Base-by-base conservation (phyloP, 495 filamentous ascomycete species). In the Massariosphaeria phaeospora region DNA sequence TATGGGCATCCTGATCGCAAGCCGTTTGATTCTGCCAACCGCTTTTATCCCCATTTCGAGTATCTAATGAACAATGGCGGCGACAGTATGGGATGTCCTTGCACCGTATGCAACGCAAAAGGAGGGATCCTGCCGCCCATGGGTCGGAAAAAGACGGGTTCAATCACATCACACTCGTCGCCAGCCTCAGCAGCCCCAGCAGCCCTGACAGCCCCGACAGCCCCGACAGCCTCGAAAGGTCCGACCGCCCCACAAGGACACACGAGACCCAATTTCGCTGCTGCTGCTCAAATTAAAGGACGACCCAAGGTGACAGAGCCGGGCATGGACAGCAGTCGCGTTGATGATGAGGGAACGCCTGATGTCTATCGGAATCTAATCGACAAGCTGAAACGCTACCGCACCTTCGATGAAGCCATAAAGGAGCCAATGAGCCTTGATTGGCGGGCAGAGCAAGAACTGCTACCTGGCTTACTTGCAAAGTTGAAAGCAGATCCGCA, bases 1-100 rank as follows among this genome's bases (percentile, higher is more conserved):
- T 83, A 69, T 51, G 81, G 81, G 2, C 78, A 83, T 61, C 79
- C 79, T 0, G 67, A 66, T 27, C 74, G 75, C 4, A 58, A 67
- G 25, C 71, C 65, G 30, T 83, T 77, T 36, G 66, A 76, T 29
- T 83, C 80, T 0, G 70, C 75, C 0, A 65, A 69, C 5, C 63
- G 72, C 5, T 84, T 84, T 65, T 80, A 74, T 25, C 74, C 75
- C 0, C 82, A 85, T 55, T 84, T 84, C 64, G 68, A 66, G 40
- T 72, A 73, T 67, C 60, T 84, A 21, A 80, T 83, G 75, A 74
- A 71, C 6, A 68, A 76, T 47, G 62, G 47, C 4, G 66, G 61
- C 1, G 57, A 55, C 21, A 66, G 41, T 75, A 73, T 65, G 34
- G 64, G 30, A 54, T 74, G 57, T 76, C 39, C 48, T 2, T 73